A percentile compares a stretch with the other conserved stretches of the same genome.
phyloP scores from a whole-genome alignment of 805 yeast genomes.

The Cyberlindnera samutprakarnensis region DNA sequence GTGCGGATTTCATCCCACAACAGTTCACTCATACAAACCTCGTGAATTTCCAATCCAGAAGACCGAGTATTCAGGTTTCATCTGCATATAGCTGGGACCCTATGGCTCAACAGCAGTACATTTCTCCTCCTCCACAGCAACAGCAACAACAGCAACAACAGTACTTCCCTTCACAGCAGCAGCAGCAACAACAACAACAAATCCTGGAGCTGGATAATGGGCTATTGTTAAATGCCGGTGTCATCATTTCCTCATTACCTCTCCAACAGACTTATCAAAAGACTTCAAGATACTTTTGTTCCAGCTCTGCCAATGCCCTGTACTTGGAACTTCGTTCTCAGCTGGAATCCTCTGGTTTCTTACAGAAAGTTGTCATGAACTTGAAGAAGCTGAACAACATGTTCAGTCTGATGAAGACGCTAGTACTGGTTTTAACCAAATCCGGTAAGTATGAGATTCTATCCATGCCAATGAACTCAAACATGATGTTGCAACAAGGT shows the following conservation, averaged over 20 bases:
- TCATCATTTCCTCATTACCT: conserved; percentile 52
- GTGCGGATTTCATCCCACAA: conserved; percentile 2
- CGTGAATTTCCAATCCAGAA: conserved; percentile 18
- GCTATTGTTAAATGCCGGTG: conserved; percentile 43
- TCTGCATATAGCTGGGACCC: conserved; percentile 4
- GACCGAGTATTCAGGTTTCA: conserved; percentile 17
- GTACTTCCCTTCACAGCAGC: conserved; percentile 12
- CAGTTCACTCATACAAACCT: conserved; percentile 5
- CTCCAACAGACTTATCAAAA: conserved; percentile 41
- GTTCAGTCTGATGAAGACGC: conserved; percentile 21
- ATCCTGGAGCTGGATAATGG: conserved; percentile 51
- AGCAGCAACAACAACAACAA: conserved; percentile 5
- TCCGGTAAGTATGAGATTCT: conserved; percentile 65
- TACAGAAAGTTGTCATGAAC: conserved; percentile 16
- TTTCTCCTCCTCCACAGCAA: too few relatives aligned
- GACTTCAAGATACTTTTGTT: conserved; percentile 51
- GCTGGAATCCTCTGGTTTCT: conserved; percentile 26
- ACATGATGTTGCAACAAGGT: conserved; percentile 45
- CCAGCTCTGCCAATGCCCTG: conserved; percentile 30
- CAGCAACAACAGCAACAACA: conserved; percentile 4
- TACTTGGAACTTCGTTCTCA: conserved; percentile 27
- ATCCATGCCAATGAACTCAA: conserved; percentile 59
- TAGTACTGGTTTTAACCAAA: conserved; percentile 45
- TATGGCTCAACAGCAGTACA: too few relatives aligned
- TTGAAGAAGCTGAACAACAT: conserved; percentile 23